Evolutionary conservation across 495 filamentous ascomycete species (phyloP).

Genomic region (Xylaria sp.): DNA sequence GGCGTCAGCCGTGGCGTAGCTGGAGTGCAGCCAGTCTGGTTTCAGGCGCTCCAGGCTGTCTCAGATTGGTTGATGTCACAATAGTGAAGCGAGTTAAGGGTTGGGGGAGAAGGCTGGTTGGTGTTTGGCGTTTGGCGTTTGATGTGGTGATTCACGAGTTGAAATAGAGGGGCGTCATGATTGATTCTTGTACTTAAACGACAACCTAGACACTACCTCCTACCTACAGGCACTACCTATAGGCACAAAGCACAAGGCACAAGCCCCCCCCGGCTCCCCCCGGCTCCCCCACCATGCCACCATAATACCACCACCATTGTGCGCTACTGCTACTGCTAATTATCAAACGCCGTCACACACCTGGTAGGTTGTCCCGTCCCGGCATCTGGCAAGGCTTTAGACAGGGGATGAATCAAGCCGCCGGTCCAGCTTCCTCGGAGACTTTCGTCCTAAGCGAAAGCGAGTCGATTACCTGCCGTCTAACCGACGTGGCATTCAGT

Average conservation of each 20-base stretch:
- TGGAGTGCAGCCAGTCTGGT: neutral
- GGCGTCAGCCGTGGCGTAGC: neutral
- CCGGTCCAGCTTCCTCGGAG: constrained; percentile 11
- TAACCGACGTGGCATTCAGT: no score
- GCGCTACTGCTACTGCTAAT: neutral
- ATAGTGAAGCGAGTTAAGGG: neutral
- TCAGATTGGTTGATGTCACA: neutral
- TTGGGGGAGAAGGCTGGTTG: neutral
- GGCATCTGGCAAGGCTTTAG: constrained; percentile 1
- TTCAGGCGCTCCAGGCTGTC: constrained; percentile 7
- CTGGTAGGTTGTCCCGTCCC: constrained; percentile 14
- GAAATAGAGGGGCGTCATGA: neutral
- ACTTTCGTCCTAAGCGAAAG: constrained; percentile 1
- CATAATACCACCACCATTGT: no score
- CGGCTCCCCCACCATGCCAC: no score
- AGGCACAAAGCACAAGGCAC: no score
- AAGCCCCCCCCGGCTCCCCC: no score
- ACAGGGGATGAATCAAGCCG: constrained; percentile 11
- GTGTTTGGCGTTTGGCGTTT: no score
- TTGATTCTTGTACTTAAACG: constrained; percentile 20
- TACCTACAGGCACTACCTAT: no score
- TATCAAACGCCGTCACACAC: neutral
- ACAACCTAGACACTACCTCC: no score
- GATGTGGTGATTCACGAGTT: neutral
- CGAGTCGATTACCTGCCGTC: no score